Base-by-base conservation (phyloP, 2,329 filamentous ascomycete species). In the Neonectria ditissima region DNA sequence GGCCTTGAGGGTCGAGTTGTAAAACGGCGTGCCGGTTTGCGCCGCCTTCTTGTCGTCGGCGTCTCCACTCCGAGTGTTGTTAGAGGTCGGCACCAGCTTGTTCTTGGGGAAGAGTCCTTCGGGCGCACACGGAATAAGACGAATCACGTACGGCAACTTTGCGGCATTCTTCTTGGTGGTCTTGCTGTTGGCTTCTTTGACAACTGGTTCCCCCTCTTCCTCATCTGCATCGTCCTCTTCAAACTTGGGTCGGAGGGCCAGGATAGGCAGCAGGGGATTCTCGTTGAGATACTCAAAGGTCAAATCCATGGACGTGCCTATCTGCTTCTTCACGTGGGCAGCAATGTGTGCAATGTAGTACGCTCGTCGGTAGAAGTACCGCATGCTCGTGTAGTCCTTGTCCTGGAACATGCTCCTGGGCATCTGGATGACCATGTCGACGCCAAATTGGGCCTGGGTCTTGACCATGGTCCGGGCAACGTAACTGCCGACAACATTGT, bases 311-410 rank as follows among this genome's bases (percentile, higher is more conserved):
- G 81, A 80, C 16, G 85, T 77, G 4, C 80, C 81, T 48, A 89
- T 78, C 4, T 85, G 80, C 39, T 86, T 82, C 67, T 89, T 88
- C 55, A 98, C 81, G 5, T 87, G 89, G 30, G 88, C 89, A 14
- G 93, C 89, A 59, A 98, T 82, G 68, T 92, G 93, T 34, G 94
- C 93, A 54, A 98, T 82, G 75, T 97, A 98, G 79, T 95, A 98
- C 13, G 96, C 92, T 67, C 94, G 86, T 74, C 97, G 97, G 81
- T 97, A 94, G 75, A 97, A 97, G 80, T 97, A 98, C 65, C 96
- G 89, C 82, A 96, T 86, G 77, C 97, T 94, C 53, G 94, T 85
- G 76, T 95, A 97, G 79, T 99, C 96, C 80, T 98, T 98, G 47
- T 97, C 92, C 74, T 97, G 93, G 73, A 98, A 94, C 13, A 97